Percentiles rank a stretch among this genome's conserved stretches.
Evolutionary conservation across 768 basidiomycete species (phyloP).

Genomic region (Tephrocybe sp.): DNA sequence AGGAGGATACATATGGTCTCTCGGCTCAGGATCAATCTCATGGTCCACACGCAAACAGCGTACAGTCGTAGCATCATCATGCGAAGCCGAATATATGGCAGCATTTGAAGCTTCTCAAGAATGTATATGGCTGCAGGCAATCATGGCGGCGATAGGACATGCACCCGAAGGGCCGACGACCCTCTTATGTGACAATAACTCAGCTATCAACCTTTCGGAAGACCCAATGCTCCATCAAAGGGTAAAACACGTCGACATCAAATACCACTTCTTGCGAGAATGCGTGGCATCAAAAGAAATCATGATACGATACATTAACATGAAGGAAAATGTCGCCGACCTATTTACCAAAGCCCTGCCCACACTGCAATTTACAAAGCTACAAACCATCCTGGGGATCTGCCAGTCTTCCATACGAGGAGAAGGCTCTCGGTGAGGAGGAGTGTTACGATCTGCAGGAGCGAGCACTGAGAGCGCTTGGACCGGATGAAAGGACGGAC

Average conservation of each 20-base stretch:
- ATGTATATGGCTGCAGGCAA: neutral
- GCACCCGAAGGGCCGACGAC: no score
- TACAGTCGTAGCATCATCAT: conserved; percentile 22
- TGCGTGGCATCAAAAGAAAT: no score
- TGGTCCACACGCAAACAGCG: conserved; percentile 37
- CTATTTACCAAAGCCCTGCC: conserved; percentile 5
- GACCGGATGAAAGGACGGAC: no score
- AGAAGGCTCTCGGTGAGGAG: neutral
- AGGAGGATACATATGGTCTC: conserved; percentile 26
- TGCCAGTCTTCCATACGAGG: neutral
- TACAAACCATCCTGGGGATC: neutral
- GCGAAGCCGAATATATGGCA: conserved; percentile 5
- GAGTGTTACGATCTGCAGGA: neutral
- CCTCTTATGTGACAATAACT: no score
- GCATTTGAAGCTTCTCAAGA: neutral
- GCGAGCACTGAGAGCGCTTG: no score
- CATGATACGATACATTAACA: neutral
- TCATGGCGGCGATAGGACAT: neutral
- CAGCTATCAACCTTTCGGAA: no score
- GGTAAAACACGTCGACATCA: neutral
- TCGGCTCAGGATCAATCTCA: neutral
- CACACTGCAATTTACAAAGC: neutral
- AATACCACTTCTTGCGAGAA: neutral
- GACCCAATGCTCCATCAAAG: no score
- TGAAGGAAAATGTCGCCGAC: conserved; percentile 6